Evolutionary conservation across 306 rosid genomes (phyloP).

Genomic region (Hippophae gyantsensis): DNA sequence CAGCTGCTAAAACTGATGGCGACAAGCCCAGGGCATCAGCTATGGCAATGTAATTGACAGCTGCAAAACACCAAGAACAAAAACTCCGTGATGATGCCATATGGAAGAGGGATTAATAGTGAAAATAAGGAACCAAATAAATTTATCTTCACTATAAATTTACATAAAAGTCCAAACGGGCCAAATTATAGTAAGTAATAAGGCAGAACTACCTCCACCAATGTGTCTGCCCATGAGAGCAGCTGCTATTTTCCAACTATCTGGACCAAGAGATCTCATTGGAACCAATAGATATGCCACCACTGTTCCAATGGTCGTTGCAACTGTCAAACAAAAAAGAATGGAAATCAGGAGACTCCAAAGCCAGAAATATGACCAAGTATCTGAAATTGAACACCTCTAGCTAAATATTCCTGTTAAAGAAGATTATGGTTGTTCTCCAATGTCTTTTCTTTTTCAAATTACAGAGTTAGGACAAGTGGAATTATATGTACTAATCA

Average conservation of each 20-base stretch:
- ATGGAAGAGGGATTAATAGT: constrained; percentile 4
- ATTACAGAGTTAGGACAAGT: no score
- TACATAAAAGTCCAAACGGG: neutral
- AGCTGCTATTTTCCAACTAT: constrained; percentile 81
- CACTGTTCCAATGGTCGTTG: constrained; percentile 57
- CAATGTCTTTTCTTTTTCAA: no score
- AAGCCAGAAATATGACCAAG: neutral
- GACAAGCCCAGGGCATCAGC: constrained; percentile 47
- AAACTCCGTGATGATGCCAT: constrained; percentile 5
- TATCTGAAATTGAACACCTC: no score
- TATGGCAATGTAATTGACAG: constrained; percentile 72
- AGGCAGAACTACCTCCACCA: constrained; percentile 53
- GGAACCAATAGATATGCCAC: constrained; percentile 65
- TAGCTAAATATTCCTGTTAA: no score
- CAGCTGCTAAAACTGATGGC: constrained; percentile 57
- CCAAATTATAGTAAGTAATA: neutral
- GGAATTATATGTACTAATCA: no score
- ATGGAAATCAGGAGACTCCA: constrained; percentile 12
- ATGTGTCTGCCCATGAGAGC: constrained; percentile 83
- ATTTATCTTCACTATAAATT: neutral
- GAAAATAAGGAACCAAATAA: neutral
- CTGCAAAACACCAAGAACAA: constrained; percentile 24
- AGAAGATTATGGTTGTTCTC: no score
- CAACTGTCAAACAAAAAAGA: constrained; percentile 34
- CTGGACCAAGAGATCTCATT: constrained; percentile 69